Conservation (phyloP, 139 green algal genomes). For the Pseudopediastrum boryanum region DNA sequence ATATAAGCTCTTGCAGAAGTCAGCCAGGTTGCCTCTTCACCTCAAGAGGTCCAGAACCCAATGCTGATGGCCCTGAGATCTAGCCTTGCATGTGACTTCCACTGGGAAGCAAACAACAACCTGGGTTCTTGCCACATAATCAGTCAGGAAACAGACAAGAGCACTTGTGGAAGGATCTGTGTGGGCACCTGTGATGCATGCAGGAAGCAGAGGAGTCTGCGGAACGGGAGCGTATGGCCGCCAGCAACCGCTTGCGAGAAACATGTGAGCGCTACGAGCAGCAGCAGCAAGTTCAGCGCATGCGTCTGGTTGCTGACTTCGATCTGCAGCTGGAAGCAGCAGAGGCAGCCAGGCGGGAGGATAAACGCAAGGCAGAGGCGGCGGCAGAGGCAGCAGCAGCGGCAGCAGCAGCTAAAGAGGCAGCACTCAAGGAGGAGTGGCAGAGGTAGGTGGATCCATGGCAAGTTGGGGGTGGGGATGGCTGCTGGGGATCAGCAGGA, state of each 20-base stretch:
- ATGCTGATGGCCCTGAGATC: background rate
- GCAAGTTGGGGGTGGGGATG: too few relatives aligned
- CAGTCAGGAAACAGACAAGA: too few relatives aligned
- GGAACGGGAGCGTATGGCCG: slow-evolving; percentile 53
- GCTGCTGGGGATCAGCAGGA: too few relatives aligned
- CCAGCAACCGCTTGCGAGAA: slow-evolving; percentile 46
- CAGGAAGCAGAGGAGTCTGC: slow-evolving; percentile 58
- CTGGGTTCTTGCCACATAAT: background rate
- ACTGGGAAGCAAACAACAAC: background rate
- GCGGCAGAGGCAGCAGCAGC: slow-evolving; percentile 38
- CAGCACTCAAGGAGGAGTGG: slow-evolving; percentile 21
- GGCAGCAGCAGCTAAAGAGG: background rate
- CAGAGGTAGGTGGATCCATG: slow-evolving; percentile 11
- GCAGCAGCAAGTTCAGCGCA: slow-evolving; percentile 47
- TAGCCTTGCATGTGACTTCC: background rate
- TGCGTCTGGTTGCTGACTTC: slow-evolving; percentile 53
- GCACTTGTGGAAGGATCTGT: background rate
- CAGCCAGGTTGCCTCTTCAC: too few relatives aligned
- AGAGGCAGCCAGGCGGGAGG: slow-evolving; percentile 47
- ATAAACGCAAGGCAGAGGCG: slow-evolving; percentile 49
- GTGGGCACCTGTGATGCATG: background rate
- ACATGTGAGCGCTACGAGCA: slow-evolving; percentile 55
- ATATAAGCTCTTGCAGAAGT: too few relatives aligned
- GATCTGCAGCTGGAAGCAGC: slow-evolving; percentile 52
- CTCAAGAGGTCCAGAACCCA: too few relatives aligned